Conservation (phyloP, 2,329 filamentous ascomycete genomes). For the Cladobotryum mycophilum region DNA sequence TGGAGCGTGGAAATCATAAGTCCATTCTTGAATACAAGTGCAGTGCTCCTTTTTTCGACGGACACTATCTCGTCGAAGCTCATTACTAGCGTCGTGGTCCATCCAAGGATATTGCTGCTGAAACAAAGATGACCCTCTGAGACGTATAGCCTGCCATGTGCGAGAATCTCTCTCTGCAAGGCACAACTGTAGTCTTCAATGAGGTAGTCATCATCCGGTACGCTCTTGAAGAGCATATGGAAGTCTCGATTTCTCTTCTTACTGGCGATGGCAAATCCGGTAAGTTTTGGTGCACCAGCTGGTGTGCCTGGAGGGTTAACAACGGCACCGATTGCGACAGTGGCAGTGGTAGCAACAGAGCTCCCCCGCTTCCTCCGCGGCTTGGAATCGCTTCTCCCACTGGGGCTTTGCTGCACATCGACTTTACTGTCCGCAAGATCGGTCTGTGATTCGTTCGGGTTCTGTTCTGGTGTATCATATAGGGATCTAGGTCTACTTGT, state of each 20-base stretch:
- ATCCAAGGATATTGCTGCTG: constrained; percentile 96
- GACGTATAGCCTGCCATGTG: constrained; percentile 89
- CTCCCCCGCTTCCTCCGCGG: constrained; percentile 74
- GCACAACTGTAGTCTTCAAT: constrained; percentile 99
- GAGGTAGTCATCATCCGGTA: constrained; percentile 94
- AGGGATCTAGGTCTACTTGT: constrained; percentile 41
- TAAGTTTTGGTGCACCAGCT: constrained; percentile 62
- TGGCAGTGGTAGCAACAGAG: constrained; percentile 61
- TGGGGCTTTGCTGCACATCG: constrained; percentile 57
- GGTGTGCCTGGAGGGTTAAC: constrained; percentile 40
- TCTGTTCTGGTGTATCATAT: constrained; percentile 51
- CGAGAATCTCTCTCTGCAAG: constrained; percentile 87
- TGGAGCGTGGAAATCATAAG: constrained; percentile 95
- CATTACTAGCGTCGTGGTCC: constrained; percentile 95
- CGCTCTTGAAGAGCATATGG: constrained; percentile 87
- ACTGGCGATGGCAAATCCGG: constrained; percentile 91
- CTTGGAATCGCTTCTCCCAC: constrained; percentile 56
- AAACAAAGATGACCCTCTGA: constrained; percentile 98
- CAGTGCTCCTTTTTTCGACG: constrained; percentile 94
- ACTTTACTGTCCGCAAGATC: constrained; percentile 59
- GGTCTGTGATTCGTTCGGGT: constrained; percentile 57
- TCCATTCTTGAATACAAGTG: constrained; percentile 92
- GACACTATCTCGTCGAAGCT: constrained; percentile 97
- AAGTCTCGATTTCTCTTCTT: constrained; percentile 96
- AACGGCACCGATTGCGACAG: constrained; percentile 65